phyloP scores from a whole-genome alignment of 805 yeast species.

The Alloascoidea africana region DNA sequence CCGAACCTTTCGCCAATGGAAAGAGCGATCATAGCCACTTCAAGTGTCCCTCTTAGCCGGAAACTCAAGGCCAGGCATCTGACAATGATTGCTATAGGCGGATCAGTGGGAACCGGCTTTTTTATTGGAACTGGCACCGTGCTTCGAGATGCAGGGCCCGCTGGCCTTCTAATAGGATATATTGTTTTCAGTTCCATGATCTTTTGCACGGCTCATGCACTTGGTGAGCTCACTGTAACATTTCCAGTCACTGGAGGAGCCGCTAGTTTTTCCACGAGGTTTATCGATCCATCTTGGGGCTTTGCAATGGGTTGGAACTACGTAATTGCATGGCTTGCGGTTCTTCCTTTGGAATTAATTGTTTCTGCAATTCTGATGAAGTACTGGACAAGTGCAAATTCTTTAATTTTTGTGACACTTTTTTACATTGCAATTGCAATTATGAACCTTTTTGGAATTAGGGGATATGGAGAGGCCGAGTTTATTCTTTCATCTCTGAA shows the following conservation, averaged over 20 bases:
- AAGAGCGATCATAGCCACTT: conserved; percentile 26
- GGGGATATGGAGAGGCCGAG: conserved; percentile 35
- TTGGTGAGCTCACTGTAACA: conserved; percentile 58
- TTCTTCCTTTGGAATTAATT: conserved; percentile 51
- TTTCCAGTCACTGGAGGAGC: conserved; percentile 53
- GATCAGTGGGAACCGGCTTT: conserved; percentile 64
- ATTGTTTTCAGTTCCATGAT: conserved; percentile 47
- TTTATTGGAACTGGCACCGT: conserved; percentile 56
- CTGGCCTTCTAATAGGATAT: conserved; percentile 39
- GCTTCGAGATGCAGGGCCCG: conserved; percentile 44
- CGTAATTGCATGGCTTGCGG: conserved; percentile 46
- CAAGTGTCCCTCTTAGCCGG: conserved; percentile 31
- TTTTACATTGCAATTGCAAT: conserved; percentile 24
- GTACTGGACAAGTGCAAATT: conserved; percentile 36
- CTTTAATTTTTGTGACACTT: conserved; percentile 27
- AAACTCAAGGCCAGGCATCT: conserved; percentile 39
- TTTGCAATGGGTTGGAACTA: conserved; percentile 66
- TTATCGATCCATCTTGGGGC: conserved; percentile 54
- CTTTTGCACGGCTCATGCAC: conserved; percentile 44
- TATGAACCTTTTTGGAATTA: conserved; percentile 26
- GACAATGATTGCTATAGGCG: conserved; percentile 62
- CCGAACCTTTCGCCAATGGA: too few relatives aligned
- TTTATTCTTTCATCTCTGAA: conserved; percentile 30
- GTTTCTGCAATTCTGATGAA: conserved; percentile 43
- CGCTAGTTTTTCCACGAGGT: conserved; percentile 42